These are phyloP conservation scores for Microdochium nivale DNA, from an alignment of 2,329 filamentous ascomycete species.

Conservation along the genomic window DNA sequence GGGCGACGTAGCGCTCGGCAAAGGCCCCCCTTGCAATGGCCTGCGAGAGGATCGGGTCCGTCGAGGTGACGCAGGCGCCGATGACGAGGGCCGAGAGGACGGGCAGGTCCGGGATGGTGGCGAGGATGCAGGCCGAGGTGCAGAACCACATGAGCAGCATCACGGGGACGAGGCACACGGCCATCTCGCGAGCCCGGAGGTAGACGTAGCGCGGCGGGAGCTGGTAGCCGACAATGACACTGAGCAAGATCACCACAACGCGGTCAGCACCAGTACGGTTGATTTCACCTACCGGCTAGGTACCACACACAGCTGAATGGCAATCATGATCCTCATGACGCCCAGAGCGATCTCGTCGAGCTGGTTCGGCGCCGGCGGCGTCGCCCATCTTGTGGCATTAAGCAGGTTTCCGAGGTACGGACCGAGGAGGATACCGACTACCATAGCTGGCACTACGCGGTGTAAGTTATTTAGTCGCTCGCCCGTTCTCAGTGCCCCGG, in stretches of 20 bases:
- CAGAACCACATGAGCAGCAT: conserved; percentile 63
- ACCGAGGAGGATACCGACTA: neutral
- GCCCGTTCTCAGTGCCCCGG: too few species aligned
- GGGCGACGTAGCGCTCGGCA: conserved; percentile 64
- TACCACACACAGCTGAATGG: neutral
- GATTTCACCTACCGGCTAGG: neutral
- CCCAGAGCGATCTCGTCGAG: neutral
- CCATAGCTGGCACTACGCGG: neutral
- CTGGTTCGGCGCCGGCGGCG: neutral
- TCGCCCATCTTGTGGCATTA: neutral
- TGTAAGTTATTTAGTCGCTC: too few species aligned
- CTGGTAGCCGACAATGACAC: neutral
- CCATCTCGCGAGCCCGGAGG: neutral
- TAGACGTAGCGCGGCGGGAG: neutral
- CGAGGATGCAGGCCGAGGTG: conserved; percentile 41
- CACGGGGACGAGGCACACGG: conserved; percentile 44
- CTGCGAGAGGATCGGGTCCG: conserved; percentile 62
- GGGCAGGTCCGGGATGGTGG: conserved; percentile 50
- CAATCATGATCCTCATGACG: neutral
- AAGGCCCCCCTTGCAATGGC: conserved; percentile 33
- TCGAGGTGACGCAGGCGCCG: conserved; percentile 61
- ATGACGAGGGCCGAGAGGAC: conserved; percentile 53
- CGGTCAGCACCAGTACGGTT: neutral
- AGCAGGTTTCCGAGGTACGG: neutral
- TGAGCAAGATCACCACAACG: neutral